These are phyloP conservation scores for Coemansia sp. DNA, from an alignment of 192 early-diverging fungal species.

Conservation along the genomic window DNA sequence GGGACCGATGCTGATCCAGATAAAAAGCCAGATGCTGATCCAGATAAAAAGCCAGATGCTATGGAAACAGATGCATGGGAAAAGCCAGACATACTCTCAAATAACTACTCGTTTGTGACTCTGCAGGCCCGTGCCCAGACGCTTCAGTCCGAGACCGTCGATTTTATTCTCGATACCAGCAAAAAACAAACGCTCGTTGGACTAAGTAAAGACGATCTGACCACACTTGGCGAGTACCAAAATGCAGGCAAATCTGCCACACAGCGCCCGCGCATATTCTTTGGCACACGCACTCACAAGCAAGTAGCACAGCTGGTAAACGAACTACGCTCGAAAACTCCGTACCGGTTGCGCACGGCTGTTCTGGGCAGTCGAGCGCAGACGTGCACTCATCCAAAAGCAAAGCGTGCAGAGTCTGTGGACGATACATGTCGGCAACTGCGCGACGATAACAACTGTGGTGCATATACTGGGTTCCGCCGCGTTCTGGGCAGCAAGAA, in stretches of 20 bases:
- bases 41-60: background rate
- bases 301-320: constrained; percentile 59
- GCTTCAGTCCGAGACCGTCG: background rate
- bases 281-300: constrained; percentile 61
- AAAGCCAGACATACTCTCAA: too few species aligned
- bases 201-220: constrained; percentile 14
- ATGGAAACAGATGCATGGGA: too few species aligned
- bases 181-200: constrained; percentile 13
- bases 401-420: constrained; percentile 17
- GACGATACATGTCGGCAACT: constrained; percentile 39
- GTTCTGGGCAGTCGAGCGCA: constrained; percentile 57
- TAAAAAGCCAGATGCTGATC: background rate
- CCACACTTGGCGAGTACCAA: constrained; percentile 11
- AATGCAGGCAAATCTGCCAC: background rate
- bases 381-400: constrained; percentile 54
- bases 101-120: too few species aligned
- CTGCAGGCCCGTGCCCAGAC: too few species aligned
- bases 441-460: constrained; percentile 37
- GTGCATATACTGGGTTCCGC: constrained; percentile 1
- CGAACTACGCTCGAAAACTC: constrained; percentile 58
- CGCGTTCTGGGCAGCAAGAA: constrained; percentile 1
- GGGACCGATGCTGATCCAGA: constrained; percentile 12
- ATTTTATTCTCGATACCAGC: constrained; percentile 12
- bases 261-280: constrained; percentile 47
- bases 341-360: constrained; percentile 56